Base-by-base conservation (phyloP, 1,139 yeast species). In the Kluyveromyces marxianus region DNA sequence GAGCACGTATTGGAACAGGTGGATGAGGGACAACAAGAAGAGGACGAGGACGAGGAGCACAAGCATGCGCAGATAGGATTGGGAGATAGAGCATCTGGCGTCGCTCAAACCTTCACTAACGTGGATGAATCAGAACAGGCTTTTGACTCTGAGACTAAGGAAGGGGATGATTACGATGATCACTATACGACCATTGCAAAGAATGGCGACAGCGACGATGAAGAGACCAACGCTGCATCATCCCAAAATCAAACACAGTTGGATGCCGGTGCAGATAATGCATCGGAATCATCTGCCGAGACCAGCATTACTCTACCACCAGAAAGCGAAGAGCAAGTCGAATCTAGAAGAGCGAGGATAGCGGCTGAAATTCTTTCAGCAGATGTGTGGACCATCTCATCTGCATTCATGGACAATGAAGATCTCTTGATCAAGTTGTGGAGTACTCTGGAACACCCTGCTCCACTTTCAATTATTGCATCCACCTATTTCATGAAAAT, bases 331-430 rank as follows among this genome's bases (percentile, higher is more conserved):
- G 80, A 77, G 45, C 86, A 82, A 54, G 71, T 68, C 25, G 78
- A 77, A 48, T 72, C 77, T 21, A 75, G 90, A 54, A 75, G 88
- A 57, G 94, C 96, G 3, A 84, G 89, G 45, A 76, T 90, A 51
- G 92, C 96, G 3, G 87, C 96, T 1, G 98, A 94, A 62, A 83
- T 92, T 39, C 71, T 92, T 38, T 80, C 92, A 47, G 89, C 95
- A 3, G 97, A 92, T 60, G 94, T 89, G 5, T 92, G 97, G 97
- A 85, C 95, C 3, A 73, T 94, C 35, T 86, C 96, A 3, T 96
- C 92, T 56, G 82, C 96, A 0, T 82, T 92, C 43, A 83, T 92
- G 83, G 94, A 86, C 57, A 78, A 81, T 49, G 72, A 78, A 2
- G 74, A 71, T 24, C 72, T 86, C 44, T 66, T 94, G 52, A 77